phyloP scores from a whole-genome alignment of 805 yeast genomes.

The Metschnikowia reukaufii region DNA sequence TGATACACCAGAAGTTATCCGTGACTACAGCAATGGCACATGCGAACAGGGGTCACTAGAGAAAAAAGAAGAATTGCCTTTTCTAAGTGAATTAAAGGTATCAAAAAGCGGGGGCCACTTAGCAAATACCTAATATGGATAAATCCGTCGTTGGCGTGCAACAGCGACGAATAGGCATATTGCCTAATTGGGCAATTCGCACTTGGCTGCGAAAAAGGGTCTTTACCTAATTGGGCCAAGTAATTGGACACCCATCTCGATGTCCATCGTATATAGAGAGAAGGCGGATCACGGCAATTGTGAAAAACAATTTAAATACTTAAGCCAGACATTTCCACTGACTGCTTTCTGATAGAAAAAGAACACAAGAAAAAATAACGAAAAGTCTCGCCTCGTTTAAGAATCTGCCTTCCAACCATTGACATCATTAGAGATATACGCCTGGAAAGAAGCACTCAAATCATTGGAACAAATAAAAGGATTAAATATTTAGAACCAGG shows the following conservation, averaged over 20 bases:
- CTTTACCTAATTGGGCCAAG: slow-evolving; percentile 17
- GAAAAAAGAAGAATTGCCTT: too few species aligned
- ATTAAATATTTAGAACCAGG: too few species aligned
- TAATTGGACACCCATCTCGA: slow-evolving; percentile 2
- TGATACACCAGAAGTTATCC: not conserved
- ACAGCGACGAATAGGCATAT: not conserved
- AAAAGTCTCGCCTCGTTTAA: not conserved
- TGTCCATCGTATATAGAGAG: not conserved
- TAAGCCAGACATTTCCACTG: too few species aligned
- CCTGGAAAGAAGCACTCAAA: too few species aligned
- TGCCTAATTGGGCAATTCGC: slow-evolving; percentile 18
- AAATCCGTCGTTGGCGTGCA: not conserved
- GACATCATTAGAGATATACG: too few species aligned
- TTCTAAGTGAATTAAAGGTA: too few species aligned
- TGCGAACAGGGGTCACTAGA: not conserved
- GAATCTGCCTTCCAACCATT: not conserved
- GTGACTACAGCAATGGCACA: not conserved
- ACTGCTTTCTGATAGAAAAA: too few species aligned
- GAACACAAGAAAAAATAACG: not conserved
- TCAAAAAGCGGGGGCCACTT: not conserved
- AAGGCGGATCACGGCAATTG: too few species aligned
- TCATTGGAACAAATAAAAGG: too few species aligned
- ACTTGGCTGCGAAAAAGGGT: slow-evolving; percentile 18
- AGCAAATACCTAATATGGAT: slow-evolving; percentile 4
- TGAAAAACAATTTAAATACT: too few species aligned